phyloP scores from a whole-genome alignment of 78 protist species.

The Abeoforma whisleri region DNA sequence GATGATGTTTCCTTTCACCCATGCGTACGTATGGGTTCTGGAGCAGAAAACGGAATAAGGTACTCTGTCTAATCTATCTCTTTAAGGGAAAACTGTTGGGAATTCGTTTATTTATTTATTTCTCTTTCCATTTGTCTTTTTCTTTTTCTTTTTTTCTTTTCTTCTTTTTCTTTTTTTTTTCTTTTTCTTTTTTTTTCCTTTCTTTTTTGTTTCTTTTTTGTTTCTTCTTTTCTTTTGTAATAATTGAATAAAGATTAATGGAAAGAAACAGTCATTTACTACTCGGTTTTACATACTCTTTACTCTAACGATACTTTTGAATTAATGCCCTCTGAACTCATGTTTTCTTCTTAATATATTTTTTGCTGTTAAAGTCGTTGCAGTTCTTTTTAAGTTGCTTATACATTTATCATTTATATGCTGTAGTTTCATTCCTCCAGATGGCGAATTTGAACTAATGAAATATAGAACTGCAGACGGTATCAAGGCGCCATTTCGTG shows the following conservation, averaged over 20 bases:
- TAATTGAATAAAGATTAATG: no score
- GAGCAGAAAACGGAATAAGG: conserved; percentile 28
- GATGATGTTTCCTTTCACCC: conserved; percentile 94
- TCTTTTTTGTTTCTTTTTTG: no score
- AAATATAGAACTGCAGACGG: conserved; percentile 85
- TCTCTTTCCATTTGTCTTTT: not conserved
- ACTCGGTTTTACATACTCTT: no score
- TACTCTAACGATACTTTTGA: no score
- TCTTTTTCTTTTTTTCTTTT: not conserved
- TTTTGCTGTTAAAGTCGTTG: no score
- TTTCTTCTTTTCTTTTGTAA: no score
- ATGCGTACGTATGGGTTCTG: conserved; percentile 83
- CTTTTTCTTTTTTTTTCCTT: no score
- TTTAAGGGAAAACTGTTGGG: not conserved
- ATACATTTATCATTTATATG: no score
- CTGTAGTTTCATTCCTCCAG: conserved; percentile 91
- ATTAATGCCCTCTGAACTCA: no score
- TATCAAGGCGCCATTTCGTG: conserved; percentile 80
- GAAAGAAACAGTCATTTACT: no score
- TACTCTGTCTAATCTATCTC: not conserved
- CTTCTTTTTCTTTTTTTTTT: not conserved
- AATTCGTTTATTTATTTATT: not conserved
- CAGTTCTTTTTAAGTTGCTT: no score
- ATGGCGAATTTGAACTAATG: conserved; percentile 96
- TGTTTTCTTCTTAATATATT: no score